A percentile compares a stretch with the other conserved stretches of the same genome.
These are phyloP conservation scores for Diaporthe velutina DNA, from an alignment of 2,329 filamentous ascomycete species.

Conservation along the genomic window DNA sequence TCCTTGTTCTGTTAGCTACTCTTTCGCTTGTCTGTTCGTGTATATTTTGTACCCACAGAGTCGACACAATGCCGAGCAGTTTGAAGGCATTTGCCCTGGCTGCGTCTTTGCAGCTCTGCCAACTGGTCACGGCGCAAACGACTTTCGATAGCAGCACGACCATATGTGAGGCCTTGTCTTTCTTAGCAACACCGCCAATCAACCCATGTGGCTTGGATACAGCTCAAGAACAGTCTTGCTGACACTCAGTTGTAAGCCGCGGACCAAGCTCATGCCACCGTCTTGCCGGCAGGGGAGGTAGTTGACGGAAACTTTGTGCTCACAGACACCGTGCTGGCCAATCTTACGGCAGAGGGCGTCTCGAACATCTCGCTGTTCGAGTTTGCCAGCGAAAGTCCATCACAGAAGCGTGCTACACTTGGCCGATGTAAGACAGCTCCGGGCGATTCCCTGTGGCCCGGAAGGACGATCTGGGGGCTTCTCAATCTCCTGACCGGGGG, in stretches of 20 bases:
- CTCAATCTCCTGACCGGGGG: constrained; percentile 47
- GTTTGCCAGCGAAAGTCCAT: constrained; percentile 46
- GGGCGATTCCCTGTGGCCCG: constrained; percentile 49
- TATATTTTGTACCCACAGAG: neutral
- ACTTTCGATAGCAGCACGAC: neutral
- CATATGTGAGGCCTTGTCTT: neutral
- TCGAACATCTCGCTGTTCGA: constrained; percentile 50
- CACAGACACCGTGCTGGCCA: constrained; percentile 50
- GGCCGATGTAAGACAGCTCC: constrained; percentile 51
- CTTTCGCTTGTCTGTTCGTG: neutral
- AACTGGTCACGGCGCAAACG: neutral
- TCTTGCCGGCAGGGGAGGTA: constrained; percentile 45
- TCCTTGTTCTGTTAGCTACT: neutral
- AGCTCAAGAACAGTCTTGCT: neutral
- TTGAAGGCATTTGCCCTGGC: neutral
- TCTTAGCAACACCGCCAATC: neutral
- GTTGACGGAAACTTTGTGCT: constrained; percentile 45
- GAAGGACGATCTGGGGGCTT: constrained; percentile 45
- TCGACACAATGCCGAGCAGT: neutral
- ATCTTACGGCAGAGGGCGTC: constrained; percentile 48
- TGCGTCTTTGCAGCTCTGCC: neutral
- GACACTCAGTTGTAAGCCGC: constrained; percentile 39
- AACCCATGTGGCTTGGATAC: too few relatives aligned
- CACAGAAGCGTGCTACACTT: constrained; percentile 42
- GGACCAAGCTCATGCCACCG: constrained; percentile 39